Conservation (phyloP, 1,284 basidiomycete species). For the Sutorius eximius region DNA sequence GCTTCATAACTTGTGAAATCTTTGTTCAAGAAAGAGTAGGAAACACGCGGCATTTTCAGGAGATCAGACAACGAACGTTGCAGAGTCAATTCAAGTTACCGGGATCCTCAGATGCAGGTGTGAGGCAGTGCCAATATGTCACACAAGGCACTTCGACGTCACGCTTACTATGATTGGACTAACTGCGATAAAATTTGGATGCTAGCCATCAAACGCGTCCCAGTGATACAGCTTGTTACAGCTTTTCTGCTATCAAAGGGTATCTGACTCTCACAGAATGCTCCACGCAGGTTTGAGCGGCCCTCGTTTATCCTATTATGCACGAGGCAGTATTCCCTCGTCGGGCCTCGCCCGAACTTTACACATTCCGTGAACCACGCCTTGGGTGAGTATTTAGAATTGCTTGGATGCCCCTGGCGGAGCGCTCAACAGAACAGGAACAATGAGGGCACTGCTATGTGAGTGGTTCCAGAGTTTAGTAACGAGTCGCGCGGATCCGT, state of each 20-base stretch:
- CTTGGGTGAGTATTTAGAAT: neutral
- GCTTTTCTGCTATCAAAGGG: neutral
- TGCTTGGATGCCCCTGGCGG: neutral
- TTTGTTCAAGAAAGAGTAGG: neutral
- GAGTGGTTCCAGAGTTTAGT: neutral
- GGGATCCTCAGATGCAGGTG: neutral
- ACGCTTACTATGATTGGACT: too few relatives aligned
- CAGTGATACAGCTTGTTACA: neutral
- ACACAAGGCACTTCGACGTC: too few relatives aligned
- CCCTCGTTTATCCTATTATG: neutral
- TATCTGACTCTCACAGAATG: neutral
- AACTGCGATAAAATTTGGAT: neutral
- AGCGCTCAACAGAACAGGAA: neutral
- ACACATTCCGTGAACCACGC: neutral
- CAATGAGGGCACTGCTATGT: neutral
- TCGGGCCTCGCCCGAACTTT: neutral
- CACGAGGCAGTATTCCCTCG: neutral
- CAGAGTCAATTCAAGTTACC: neutral
- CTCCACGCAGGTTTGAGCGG: neutral
- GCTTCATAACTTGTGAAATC: neutral
- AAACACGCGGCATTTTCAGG: neutral
- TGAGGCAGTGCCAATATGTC: neutral
- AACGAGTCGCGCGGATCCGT: neutral
- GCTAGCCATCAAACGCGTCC: neutral
- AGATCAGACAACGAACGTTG: neutral